A percentile compares a stretch with the other conserved stretches of the same genome.
phyloP scores from a whole-genome alignment of 495 filamentous ascomycete genomes.

The Aspergillus heteromorphus region DNA sequence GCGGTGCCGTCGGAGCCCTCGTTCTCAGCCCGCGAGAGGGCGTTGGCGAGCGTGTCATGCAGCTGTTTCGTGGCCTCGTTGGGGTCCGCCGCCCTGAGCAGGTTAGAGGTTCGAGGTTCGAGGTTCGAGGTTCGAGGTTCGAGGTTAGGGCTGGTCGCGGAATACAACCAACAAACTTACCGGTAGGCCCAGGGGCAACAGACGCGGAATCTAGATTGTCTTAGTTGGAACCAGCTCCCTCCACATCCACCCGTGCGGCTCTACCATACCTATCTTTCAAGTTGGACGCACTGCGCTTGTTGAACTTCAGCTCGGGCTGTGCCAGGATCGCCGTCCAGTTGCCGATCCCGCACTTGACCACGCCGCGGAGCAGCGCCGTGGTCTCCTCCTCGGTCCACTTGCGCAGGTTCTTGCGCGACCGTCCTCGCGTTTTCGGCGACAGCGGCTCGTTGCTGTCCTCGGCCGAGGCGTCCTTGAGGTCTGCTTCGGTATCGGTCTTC shows the following conservation, averaged over 20 bases:
- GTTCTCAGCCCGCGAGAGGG: constrained; percentile 30
- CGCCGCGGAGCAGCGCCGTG: constrained; percentile 66
- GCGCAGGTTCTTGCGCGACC: constrained; percentile 44
- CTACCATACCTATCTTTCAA: constrained; percentile 67
- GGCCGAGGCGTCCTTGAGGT: not conserved
- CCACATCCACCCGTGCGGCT: not conserved
- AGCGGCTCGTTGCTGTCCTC: constrained; percentile 26
- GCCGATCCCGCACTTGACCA: constrained; percentile 75
- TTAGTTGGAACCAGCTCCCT: constrained; percentile 1
- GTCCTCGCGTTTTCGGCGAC: constrained; percentile 38
- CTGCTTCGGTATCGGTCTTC: not conserved
- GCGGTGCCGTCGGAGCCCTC: constrained; percentile 19
- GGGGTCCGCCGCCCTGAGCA: constrained; percentile 32
- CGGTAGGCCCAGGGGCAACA: constrained; percentile 61
- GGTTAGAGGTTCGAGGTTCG: constrained; percentile 7
- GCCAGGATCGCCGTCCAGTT: constrained; percentile 85
- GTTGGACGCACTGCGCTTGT: constrained; percentile 69
- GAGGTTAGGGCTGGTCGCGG: too few relatives aligned
- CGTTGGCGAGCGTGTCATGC: constrained; percentile 34
- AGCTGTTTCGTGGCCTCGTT: constrained; percentile 44
- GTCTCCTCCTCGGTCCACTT: constrained; percentile 87
- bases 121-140: too few relatives aligned
- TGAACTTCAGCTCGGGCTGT: constrained; percentile 67
- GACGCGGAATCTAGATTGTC: constrained; percentile 32
- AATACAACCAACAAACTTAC: constrained; percentile 21